Evolutionary conservation across 2,329 filamentous ascomycete genomes (phyloP), one percentile per base, ranked within the genome.

Genomic region (Cladosporium sp.): DNA sequence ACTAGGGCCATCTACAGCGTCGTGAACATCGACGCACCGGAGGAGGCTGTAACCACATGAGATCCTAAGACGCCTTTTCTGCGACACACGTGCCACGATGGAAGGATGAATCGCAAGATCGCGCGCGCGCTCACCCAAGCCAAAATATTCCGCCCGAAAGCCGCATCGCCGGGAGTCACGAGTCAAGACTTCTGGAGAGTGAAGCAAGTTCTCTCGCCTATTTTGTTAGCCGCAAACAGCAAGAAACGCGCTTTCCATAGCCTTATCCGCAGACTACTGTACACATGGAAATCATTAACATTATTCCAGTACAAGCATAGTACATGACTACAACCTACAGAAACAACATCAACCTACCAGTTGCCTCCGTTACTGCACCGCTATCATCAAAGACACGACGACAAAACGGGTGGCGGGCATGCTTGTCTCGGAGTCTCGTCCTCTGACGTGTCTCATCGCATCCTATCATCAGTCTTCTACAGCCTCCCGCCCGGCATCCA

Each of bases 361-460:
- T 46, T 23, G 40, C n/a, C 40, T 23, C 8, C 40, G n/a, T 46
- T 46, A 21, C 40, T n/a, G 5, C 18, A 21, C 40, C 40, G 5
- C 18, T n/a, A 46, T 46, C n/a, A 46, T 46, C 40, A 46, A 55
- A 55, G 52, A 55, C 52, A 55, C 52, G n/a, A 55, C 28, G 31
- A 29, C 26, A n/a, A 11, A 35, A 3, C 23, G 23, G 12, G 33
- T 14, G 52, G 6, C 50, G 5, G 8, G 26, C 26, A 35, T 14
- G 33, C 33, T 33, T 29, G 50, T 29, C 31, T 56, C 29, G 8
- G 8, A 21, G 7, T 33, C 18, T 26, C 7, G 7, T 33, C 28
- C 33, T 28, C 33, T 16, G 55, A 57, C 31, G 33, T 57, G 55
- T 57, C 55, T 57, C 55, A 57, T 57, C 55, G 18, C 53, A 56